Evolutionary conservation across 345 rosid genomes (phyloP), one percentile per base, ranked within the genome.

Genomic region (Rhizophora mangle): DNA sequence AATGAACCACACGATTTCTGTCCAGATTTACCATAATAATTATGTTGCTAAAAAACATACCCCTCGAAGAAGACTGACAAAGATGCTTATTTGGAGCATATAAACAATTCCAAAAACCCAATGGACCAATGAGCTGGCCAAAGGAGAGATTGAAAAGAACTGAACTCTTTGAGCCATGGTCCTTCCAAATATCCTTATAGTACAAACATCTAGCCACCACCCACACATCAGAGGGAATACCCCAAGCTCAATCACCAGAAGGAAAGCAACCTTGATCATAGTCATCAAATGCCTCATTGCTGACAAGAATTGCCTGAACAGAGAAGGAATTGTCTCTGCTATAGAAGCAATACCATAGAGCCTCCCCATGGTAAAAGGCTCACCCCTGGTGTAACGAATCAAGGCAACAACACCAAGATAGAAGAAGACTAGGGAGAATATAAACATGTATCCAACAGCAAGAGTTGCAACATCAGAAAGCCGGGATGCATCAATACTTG

Each of bases 241-340:
- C 79, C 98, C 98, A 69, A 95, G 98, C 80, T 92, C 99, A 72
- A 95, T 92, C 70, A 92, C 99, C 64, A 96, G 77, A 73, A 96
- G 97, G 77, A 96, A 96, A 57, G 99, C 99, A 65, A 96, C 99
- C 83, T 96, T 96, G 60, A 96, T 87, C 99, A 96, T 96, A 47
- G 98, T 96, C 99, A 96, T 92, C 80, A 96, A 86, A 81, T 96
- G 99, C 84, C 87, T 92, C 97, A 90, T 90, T 64, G 99, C 99
- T 15, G 96, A 91, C 84, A 89, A 65, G 82, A 92, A 90, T 85
- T 96, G 99, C 76, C 98, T 85, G 68, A 92, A 70, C 72, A 96
- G 88, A 43, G 98, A 92, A 63, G 98, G 98, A 73, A 95, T 82
- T 46, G 92, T 89, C 82, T 87, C 94, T 31, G 82, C 89, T 76